Conservation (phyloP, 768 basidiomycete species). For the Zangia roseola region DNA sequence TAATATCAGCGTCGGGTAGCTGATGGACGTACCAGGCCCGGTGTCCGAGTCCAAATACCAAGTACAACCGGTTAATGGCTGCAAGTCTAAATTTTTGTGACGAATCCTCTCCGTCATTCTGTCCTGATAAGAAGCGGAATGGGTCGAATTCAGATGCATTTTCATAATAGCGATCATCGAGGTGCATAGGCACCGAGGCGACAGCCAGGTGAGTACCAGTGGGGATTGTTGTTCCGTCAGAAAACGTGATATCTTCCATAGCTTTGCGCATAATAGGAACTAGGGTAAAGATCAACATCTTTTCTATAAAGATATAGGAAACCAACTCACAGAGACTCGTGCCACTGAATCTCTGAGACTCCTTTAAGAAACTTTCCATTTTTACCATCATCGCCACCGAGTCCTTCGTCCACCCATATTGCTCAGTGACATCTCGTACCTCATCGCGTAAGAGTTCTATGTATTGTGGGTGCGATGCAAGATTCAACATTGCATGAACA, state of each 20-base stretch:
- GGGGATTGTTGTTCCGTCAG: conserved; percentile 38
- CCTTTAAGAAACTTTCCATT: conserved; percentile 45
- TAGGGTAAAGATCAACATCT: conserved; percentile 12
- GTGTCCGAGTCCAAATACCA: conserved; percentile 36
- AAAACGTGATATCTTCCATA: conserved; percentile 33
- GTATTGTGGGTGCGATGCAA: conserved; percentile 41
- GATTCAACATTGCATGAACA: conserved; percentile 38
- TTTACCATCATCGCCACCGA: conserved; percentile 35
- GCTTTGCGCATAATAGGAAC: conserved; percentile 35
- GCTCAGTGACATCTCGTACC: conserved; percentile 29
- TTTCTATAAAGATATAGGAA: neutral
- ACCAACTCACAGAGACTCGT: conserved; percentile 31
- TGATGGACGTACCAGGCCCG: conserved; percentile 34
- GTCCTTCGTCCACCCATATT: conserved; percentile 34
- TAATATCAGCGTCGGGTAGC: neutral
- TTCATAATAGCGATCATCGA: conserved; percentile 42
- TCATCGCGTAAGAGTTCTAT: conserved; percentile 42
- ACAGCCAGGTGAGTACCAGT: conserved; percentile 37
- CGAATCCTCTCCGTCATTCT: conserved; percentile 22
- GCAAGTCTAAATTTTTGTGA: conserved; percentile 28
- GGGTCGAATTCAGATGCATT: conserved; percentile 42
- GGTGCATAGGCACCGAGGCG: conserved; percentile 34
- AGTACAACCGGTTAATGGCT: conserved; percentile 31
- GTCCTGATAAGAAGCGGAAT: conserved; percentile 38
- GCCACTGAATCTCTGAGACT: conserved; percentile 37